Evolutionary conservation across 202 grass and related monocot genomes (phyloP), one percentile per base, ranked within the genome.

Genomic region (Brachypodium distachyon): DNA sequence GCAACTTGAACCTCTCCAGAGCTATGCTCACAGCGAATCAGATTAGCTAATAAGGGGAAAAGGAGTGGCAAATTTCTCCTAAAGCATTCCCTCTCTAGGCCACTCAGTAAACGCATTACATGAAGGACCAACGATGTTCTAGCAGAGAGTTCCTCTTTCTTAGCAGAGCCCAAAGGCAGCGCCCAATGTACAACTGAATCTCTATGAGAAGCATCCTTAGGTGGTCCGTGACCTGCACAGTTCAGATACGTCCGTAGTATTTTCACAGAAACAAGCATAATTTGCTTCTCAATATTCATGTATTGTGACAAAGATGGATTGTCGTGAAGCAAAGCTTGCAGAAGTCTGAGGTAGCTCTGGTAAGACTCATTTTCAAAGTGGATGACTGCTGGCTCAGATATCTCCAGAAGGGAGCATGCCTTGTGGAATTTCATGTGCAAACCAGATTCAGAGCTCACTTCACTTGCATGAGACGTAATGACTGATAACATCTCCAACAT

Each of bases 321-420:
- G 54, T 96, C 87, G 40, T 83, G 40, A 55, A 93, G 77, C 70
- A 99, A 53, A 78, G 87, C 77, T 87, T 96, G 87, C 26, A 99
- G 87, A 67, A 99, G 83, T 78, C 89, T 99, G 26, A 99, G 87
- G 66, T 90, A 89, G 67, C 61, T 90, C 76, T 96, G 85, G 83
- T 93, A 96, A 50, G 96, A 87, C 19, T 96, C 92, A 44, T 92
- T 99, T 83, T 99, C 96, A 2, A 99, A 95, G 80, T 93, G 96
- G 38, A 93, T 78, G 47, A 94, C 42, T 23, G 85, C 87, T 36
- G 92, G 96, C 60, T 90, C 96, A 67, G 91, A 83, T 72, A 94
- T 82, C 74, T 99, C 91, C 82, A 95, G 81, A 78, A 95, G 83
- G 48, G 83, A 88, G 67, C 96, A 95, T 78, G 87, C 87, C 74